Base-by-base conservation (phyloP, 345 rosid species). In the Boechera divaricarpa region DNA sequence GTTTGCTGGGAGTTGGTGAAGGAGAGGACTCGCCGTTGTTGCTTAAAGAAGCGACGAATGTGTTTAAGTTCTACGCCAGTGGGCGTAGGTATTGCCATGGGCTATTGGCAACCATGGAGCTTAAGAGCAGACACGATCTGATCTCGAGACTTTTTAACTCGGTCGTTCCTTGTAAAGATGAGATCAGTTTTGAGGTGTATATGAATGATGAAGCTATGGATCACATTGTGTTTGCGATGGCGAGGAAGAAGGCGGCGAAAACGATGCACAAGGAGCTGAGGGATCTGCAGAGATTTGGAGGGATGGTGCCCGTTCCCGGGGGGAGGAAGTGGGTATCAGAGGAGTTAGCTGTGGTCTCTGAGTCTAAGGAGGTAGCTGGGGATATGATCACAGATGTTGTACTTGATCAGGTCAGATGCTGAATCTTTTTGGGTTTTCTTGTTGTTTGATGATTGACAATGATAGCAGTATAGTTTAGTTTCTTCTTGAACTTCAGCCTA, bases 201-300 rank as follows among this genome's bases (percentile, higher is more conserved):
- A 91, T 95, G 97, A 95, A 88, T 31, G 98, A 92, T 2, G 98
- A 95, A 33, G 82, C 91, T 0, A 90, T 96, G 99, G 99, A 96
- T 71, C 96, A 89, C 21, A 83, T 91, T 44, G 84, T 96, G 36
- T 90, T 96, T 60, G 93, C 98, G 0, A 15, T 91, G 82, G 93
- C 97, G 0, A 93, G 82, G 93, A 96, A 96, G 90, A 96, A 93
- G 81, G 82, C 83, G 6, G 99, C 92, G 0, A 96, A 91, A 80
- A 79, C 72, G 3, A 87, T 96, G 98, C 97, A 86, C 69, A 96
- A 93, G 80, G 97, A 96, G 79, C 67, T 87, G 54, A 82, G 83
- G 70, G 99, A 93, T 83, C 84, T 96, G 86, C 95, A 96, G 82
- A 87, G 83, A 77, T 96, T 93, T 47, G 90, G 93, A 0, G 83